phyloP scores from a whole-genome alignment of 768 basidiomycete species.

The Termitomyces sp. region DNA sequence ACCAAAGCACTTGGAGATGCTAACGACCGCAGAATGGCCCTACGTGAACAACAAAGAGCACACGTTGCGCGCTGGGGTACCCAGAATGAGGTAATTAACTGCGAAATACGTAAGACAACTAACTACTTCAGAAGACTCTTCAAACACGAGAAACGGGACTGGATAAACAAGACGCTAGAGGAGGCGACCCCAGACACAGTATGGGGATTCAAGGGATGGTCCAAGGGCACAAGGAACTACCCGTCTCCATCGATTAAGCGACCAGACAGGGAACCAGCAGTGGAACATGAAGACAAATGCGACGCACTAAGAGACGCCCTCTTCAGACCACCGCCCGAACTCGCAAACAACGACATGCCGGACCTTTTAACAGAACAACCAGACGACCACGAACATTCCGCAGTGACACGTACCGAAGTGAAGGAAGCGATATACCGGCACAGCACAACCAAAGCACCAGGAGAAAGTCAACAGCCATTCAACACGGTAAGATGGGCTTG shows the following conservation, averaged over 20 bases:
- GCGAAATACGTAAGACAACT: neutral
- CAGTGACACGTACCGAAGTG: slow-evolving; percentile 4
- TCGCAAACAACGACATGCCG: neutral
- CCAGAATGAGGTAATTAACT: neutral
- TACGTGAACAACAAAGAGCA: neutral
- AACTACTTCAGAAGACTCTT: slow-evolving; percentile 5
- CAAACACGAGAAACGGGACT: slow-evolving; percentile 1
- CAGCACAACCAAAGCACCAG: slow-evolving; percentile 7
- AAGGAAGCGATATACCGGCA: neutral
- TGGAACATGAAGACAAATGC: slow-evolving; percentile 1
- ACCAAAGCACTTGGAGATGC: neutral
- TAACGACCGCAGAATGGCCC: neutral
- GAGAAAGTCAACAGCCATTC: neutral
- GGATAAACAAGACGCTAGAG: slow-evolving; percentile 6
- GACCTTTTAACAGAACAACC: neutral
- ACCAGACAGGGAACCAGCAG: neutral
- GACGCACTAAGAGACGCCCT: neutral
- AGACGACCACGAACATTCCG: neutral
- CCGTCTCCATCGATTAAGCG: slow-evolving; percentile 20
- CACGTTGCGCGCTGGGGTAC: neutral
- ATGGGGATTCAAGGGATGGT: slow-evolving; percentile 22
- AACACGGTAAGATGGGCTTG: neutral
- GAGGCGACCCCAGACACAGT: slow-evolving; percentile 16
- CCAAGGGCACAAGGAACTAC: slow-evolving; percentile 20
- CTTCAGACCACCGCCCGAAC: neutral